Base-by-base conservation (phyloP, 495 filamentous ascomycete genomes). In the Pyrenopolyporus hunteri region DNA sequence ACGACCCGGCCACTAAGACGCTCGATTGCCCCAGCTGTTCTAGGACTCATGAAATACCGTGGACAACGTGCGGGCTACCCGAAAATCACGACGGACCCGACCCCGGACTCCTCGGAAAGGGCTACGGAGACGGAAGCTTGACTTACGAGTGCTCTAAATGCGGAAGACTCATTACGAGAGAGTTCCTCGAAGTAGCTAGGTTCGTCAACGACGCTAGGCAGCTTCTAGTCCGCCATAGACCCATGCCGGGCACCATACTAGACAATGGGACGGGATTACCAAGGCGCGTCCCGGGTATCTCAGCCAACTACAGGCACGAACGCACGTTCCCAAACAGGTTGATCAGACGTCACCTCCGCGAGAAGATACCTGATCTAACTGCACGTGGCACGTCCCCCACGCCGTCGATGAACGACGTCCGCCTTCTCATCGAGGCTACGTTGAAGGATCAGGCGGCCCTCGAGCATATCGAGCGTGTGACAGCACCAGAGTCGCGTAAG, bases 121-220 rank as follows among this genome's bases (percentile, higher is more conserved):
- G 89, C n/a, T 89, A 83, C 61, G 85, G 87, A 9, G 89, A 93
- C 63, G 82, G 80, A 45, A 74, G 79, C 10, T 83, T 92, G 36
- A 29, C 56, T 0, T 66, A 61, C 49, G 6, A 1, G 0, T 84
- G 83, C 56, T n/a, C 56, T 6, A 57, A 49, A 14, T 92, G 89
- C 70, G 63, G 51, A 13, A 74, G 77, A 28, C 59, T 47, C 3
- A 77, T 90, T 42, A 69, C 73, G 16, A 84, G 84, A 57, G 78
- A 84, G 10, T 73, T 80, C 7, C 78, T 89, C 3, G 74, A 78
- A 33, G 76, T 82, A 4, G 69, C 67, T 37, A 88, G 85, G 64
- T 89, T 90, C 63, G 68, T 77, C 37, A 64, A 70, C 17, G 88
- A 91, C 66, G 59, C 80, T 7, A 47, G 77, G 28, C 43, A 55